phyloP scores from a whole-genome alignment of 352 stramenopile genomes.

The Blastocystis sp. region DNA sequence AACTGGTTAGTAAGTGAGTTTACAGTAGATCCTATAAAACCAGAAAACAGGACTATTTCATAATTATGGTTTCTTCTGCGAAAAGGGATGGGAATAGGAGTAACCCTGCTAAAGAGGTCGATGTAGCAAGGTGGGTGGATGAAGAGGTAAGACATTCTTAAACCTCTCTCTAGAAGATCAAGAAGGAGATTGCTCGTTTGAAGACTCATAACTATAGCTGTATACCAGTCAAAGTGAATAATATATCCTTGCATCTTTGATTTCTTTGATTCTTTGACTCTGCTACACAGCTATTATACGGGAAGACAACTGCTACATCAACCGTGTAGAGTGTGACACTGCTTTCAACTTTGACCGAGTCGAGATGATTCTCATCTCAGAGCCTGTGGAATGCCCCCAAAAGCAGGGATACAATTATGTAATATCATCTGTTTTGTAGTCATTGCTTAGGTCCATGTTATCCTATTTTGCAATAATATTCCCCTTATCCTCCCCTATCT shows the following conservation, averaged over 20 bases:
- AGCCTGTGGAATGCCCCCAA: conserved; percentile 1
- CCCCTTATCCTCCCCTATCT: conserved; percentile 58
- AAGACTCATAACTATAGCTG: background rate
- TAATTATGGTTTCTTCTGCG: background rate
- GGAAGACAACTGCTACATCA: conserved; percentile 32
- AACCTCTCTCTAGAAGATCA: background rate
- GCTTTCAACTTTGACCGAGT: conserved; percentile 57
- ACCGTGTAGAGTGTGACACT: conserved; percentile 56
- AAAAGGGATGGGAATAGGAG: background rate
- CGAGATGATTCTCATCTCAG: conserved; percentile 27
- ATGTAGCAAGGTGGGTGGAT: conserved; percentile 29
- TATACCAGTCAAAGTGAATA: conserved; percentile 49
- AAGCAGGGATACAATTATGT: conserved; percentile 60
- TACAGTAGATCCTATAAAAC: background rate
- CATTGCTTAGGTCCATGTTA: conserved; percentile 43
- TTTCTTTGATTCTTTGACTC: background rate
- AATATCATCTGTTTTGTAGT: background rate
- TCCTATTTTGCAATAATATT: conserved; percentile 54
- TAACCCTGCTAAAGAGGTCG: conserved; percentile 16
- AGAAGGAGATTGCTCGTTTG: conserved; percentile 4
- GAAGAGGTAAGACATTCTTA: background rate
- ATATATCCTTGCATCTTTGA: conserved; percentile 12
- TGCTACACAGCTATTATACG: conserved; percentile 30
- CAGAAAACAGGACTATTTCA: background rate
- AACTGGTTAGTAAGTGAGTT: background rate